These are phyloP conservation scores for Sporisorium reilianum DNA, from an alignment of 1,284 basidiomycete species.

Conservation along the genomic window DNA sequence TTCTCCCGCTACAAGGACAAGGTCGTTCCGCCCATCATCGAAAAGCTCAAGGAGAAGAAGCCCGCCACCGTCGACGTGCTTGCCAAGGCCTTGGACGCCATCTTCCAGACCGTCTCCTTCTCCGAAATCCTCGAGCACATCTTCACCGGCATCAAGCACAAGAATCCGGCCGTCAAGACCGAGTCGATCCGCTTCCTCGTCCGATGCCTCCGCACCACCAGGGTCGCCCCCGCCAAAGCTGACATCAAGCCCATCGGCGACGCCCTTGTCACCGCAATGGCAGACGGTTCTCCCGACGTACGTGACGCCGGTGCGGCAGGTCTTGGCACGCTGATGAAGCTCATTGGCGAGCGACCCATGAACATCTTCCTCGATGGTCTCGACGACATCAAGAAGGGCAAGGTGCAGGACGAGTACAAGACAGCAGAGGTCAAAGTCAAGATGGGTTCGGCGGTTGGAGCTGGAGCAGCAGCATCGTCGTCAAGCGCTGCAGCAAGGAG, in stretches of 20 bases:
- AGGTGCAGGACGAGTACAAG: conserved; percentile 91
- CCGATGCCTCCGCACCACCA: conserved; percentile 79
- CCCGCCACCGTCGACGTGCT: conserved; percentile 88
- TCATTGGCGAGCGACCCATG: conserved; percentile 92
- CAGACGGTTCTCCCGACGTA: conserved; percentile 90
- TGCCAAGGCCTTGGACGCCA: conserved; percentile 86
- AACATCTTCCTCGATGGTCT: conserved; percentile 88
- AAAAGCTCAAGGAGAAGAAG: conserved; percentile 95
- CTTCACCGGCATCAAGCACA: conserved; percentile 81
- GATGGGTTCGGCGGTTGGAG: conserved; percentile 40
- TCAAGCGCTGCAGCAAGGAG: conserved; percentile 26
- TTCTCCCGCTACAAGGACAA: conserved; percentile 83
- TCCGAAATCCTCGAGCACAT: conserved; percentile 87
- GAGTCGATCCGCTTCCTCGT: conserved; percentile 89
- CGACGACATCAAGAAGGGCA: conserved; percentile 88
- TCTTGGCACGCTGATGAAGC: conserved; percentile 93
- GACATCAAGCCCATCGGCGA: conserved; percentile 90
- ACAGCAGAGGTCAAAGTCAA: conserved; percentile 58
- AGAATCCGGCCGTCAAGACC: conserved; percentile 97
- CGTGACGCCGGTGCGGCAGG: conserved; percentile 88
- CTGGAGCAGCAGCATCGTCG: conserved; percentile 16
- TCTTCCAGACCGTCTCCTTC: conserved; percentile 82
- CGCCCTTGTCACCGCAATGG: conserved; percentile 80
- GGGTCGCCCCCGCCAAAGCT: conserved; percentile 76
- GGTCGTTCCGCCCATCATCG: conserved; percentile 84